A percentile compares a stretch with the other conserved stretches of the same genome.
These are phyloP conservation scores for Passalora sequoiae DNA, from an alignment of 2,329 filamentous ascomycete genomes.

Conservation along the genomic window DNA sequence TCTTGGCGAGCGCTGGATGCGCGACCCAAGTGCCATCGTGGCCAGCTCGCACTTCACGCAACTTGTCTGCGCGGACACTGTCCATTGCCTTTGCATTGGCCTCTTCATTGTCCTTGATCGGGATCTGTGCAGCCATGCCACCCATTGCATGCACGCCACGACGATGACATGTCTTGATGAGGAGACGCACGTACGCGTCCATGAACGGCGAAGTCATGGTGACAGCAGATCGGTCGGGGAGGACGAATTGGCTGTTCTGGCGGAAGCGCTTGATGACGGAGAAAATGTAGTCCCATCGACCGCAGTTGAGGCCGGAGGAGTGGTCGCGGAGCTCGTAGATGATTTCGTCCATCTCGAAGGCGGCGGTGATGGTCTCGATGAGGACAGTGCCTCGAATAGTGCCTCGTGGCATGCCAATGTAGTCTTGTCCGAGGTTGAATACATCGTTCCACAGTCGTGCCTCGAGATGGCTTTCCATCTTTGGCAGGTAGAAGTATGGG, in stretches of 20 bases:
- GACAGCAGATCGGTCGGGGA: conserved; percentile 83
- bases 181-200: conserved; percentile 91
- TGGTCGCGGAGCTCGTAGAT: conserved; percentile 98
- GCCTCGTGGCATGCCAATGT: conserved; percentile 79
- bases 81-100: conserved; percentile 25
- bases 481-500: conserved; percentile 96
- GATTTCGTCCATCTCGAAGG: conserved; percentile 99
- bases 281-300: conserved; percentile 99
- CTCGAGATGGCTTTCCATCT: conserved; percentile 94
- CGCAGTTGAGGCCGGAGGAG: conserved; percentile 93
- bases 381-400: conserved; percentile 93
- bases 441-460: conserved; percentile 96
- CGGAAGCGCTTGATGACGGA: conserved; percentile 99
- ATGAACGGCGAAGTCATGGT: conserved; percentile 99
- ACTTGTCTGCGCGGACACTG: conserved; percentile 77
- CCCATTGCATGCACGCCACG: conserved; percentile 98
- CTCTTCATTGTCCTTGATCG: conserved; percentile 87
- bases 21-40: conserved; percentile 98
- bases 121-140: conserved; percentile 98
- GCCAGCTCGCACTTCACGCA: conserved; percentile 88
- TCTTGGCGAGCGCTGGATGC: conserved; percentile 82
- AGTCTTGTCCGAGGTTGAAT: conserved; percentile 94
- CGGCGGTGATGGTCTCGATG: conserved; percentile 95
- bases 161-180: conserved; percentile 97
- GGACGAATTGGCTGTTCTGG: conserved; percentile 84